These are phyloP conservation scores for Fagopyrum tataricum DNA, from an alignment of 148 eudicot genomes.

Conservation along the genomic window DNA sequence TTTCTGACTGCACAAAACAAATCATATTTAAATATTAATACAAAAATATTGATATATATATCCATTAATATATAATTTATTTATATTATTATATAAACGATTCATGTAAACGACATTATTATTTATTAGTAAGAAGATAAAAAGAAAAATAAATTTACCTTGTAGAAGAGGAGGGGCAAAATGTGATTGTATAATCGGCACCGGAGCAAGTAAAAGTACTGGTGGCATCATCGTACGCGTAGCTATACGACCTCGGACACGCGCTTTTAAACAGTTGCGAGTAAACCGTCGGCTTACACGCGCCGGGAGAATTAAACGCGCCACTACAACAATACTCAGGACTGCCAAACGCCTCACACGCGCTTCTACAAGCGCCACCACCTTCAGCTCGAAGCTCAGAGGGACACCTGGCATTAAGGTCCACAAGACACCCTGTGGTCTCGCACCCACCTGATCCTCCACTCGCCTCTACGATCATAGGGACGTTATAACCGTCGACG, in stretches of 20 bases:
- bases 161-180: conserved; percentile 45
- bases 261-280: conserved; percentile 65
- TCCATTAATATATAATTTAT: not conserved
- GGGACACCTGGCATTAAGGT: conserved; percentile 49
- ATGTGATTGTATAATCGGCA: conserved; percentile 65
- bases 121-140: not conserved
- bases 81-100: too few relatives aligned
- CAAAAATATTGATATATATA: not conserved
- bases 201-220: conserved; percentile 75
- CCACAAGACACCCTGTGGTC: conserved; percentile 21
- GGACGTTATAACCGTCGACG: conserved; percentile 23
- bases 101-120: too few relatives aligned
- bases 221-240: conserved; percentile 76
- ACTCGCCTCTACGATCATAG: conserved; percentile 11
- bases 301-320: conserved; percentile 39
- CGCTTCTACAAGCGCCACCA: conserved; percentile 73
- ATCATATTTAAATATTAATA: too few relatives aligned
- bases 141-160: conserved; percentile 25
- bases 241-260: conserved; percentile 76
- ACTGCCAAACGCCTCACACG: conserved; percentile 63
- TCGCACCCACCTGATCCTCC: conserved; percentile 18
- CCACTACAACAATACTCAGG: conserved; percentile 78
- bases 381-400: conserved; percentile 39
- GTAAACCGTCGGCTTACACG: conserved; percentile 56
- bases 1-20: conserved; percentile 40